Percentiles rank a stretch among this genome's conserved stretches.
phyloP scores from a whole-genome alignment of 1,284 basidiomycete species.

The Entoloma clypeatum region DNA sequence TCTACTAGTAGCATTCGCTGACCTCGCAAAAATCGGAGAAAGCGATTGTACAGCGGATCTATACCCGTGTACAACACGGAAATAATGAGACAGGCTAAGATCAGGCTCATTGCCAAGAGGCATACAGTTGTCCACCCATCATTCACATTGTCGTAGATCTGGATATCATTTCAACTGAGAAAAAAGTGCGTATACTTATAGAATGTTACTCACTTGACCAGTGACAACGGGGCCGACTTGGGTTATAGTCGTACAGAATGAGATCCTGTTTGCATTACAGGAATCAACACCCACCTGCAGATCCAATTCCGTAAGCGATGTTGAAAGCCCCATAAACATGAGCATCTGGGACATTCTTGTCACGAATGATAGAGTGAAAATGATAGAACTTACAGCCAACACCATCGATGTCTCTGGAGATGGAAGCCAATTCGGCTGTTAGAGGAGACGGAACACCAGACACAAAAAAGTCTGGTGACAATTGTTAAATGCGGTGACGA shows the following conservation, averaged over 20 bases:
- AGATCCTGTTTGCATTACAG: conserved; percentile 8
- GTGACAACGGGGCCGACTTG: conserved; percentile 66
- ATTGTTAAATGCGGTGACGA: conserved; percentile 9
- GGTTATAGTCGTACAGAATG: conserved; percentile 1
- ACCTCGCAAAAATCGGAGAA: conserved; percentile 6
- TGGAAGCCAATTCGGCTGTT: conserved; percentile 59
- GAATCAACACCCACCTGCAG: conserved; percentile 38
- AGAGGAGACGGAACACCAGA: conserved; percentile 56
- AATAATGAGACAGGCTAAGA: conserved; percentile 37
- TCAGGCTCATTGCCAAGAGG: conserved; percentile 41
- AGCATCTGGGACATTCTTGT: conserved; percentile 39
- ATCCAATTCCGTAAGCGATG: conserved; percentile 61
- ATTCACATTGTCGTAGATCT: conserved; percentile 55
- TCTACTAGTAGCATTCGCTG: not conserved
- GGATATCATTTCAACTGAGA: conserved; percentile 8
- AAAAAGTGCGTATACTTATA: conserved; percentile 5
- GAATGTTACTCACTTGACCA: conserved; percentile 46
- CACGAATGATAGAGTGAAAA: not conserved
- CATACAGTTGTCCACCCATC: conserved; percentile 58
- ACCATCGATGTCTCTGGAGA: conserved; percentile 51
- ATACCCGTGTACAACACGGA: conserved; percentile 47
- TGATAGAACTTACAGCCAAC: conserved; percentile 55
- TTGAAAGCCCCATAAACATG: conserved; percentile 70
- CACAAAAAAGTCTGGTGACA: conserved; percentile 50
- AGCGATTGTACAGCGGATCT: conserved; percentile 35